phyloP scores from a whole-genome alignment of 2,329 filamentous ascomycete genomes.

The Moelleriella libera region DNA sequence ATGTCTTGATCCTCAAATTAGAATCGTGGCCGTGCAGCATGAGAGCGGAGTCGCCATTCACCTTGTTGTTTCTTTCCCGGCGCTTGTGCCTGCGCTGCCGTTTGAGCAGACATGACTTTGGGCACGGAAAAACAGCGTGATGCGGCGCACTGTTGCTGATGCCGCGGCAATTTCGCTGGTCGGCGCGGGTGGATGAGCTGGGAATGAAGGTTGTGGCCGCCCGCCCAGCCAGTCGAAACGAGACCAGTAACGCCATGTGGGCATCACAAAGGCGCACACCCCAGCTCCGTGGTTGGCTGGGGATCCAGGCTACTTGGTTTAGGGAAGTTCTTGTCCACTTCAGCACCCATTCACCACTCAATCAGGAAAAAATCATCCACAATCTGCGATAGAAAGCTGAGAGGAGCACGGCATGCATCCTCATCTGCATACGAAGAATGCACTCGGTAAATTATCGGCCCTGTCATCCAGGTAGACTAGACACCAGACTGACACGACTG shows the following conservation, averaged over 20 bases:
- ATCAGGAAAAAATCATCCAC: too few relatives aligned
- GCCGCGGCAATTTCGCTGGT: too few relatives aligned
- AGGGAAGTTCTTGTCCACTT: neutral
- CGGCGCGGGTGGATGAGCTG: too few relatives aligned
- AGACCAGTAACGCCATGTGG: neutral
- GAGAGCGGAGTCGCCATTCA: slow-evolving; percentile 14
- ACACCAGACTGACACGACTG: neutral
- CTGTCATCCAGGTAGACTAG: neutral
- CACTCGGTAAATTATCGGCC: slow-evolving; percentile 47
- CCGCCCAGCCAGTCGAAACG: too few relatives aligned
- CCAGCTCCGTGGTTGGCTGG: neutral
- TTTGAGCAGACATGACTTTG: slow-evolving; percentile 7
- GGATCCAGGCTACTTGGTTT: neutral
- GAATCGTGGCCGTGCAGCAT: neutral
- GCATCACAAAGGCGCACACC: neutral
- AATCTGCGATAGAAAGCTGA: neutral
- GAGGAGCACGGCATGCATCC: slow-evolving; percentile 64
- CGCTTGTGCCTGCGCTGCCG: slow-evolving; percentile 17
- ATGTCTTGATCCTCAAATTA: slow-evolving; percentile 40
- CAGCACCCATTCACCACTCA: too few relatives aligned
- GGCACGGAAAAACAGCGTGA: neutral
- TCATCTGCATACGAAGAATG: slow-evolving; percentile 87
- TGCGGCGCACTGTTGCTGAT: too few relatives aligned
- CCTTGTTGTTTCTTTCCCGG: slow-evolving; percentile 63
- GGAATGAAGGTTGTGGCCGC: too few relatives aligned